These are phyloP conservation scores for Trichoderma semiorbis DNA, from an alignment of 2,329 filamentous ascomycete species.

Conservation along the genomic window DNA sequence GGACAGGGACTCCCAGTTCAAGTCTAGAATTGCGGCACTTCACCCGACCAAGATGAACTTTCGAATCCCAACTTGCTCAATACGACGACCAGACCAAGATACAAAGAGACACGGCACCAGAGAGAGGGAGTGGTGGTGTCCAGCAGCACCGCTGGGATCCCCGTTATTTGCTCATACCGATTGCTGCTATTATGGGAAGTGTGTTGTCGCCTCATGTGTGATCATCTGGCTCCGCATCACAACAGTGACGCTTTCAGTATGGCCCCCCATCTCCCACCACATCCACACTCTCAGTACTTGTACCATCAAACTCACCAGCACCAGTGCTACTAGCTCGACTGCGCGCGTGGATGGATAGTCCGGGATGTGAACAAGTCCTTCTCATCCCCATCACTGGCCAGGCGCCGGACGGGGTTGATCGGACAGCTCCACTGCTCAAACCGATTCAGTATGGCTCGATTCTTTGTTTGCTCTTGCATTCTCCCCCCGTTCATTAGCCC, in stretches of 20 bases:
- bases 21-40: conserved; percentile 3
- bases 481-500: not conserved
- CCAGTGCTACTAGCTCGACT: conserved; percentile 13
- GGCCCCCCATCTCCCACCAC: not conserved
- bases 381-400: conserved; percentile 4
- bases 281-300: conserved; percentile 5
- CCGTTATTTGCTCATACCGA: not conserved
- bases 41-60: not conserved
- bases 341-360: conserved; percentile 9
- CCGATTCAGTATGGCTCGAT: conserved; percentile 11
- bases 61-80: not conserved
- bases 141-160: not conserved
- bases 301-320: conserved; percentile 1
- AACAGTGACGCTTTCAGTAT: conserved; percentile 5
- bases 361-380: not conserved
- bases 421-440: conserved; percentile 13
- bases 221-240: conserved; percentile 15
- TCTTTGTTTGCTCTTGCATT: not conserved
- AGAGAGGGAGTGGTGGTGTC: not conserved
- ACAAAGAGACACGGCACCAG: not conserved
- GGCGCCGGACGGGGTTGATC: conserved; percentile 10
- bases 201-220: conserved; percentile 6
- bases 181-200: not conserved
- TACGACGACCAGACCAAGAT: not conserved
- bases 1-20: not conserved